Percentiles rank a stretch among this genome's conserved stretches.
These are phyloP conservation scores for Jamesozyma spencerorum DNA, from an alignment of 805 yeast genomes.

Conservation along the genomic window DNA sequence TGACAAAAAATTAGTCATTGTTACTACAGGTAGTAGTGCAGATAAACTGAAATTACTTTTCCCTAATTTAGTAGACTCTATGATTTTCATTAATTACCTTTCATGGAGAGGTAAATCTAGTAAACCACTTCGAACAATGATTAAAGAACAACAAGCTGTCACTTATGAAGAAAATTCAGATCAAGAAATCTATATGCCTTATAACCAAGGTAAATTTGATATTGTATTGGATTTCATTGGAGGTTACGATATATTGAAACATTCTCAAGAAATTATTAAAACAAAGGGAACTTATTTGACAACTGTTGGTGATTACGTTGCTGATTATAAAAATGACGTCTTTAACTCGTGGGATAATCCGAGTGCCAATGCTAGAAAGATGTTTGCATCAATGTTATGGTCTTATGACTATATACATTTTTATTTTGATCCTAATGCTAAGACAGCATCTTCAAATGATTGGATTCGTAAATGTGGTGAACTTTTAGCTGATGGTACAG, in stretches of 20 bases:
- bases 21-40: slow-evolving; percentile 48
- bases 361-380: slow-evolving; percentile 29
- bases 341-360: slow-evolving; percentile 31
- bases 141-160: slow-evolving; percentile 30
- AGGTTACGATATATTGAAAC: slow-evolving; percentile 43
- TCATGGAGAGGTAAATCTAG: slow-evolving; percentile 27
- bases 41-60: slow-evolving; percentile 33
- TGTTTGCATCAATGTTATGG: slow-evolving; percentile 31
- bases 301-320: slow-evolving; percentile 52
- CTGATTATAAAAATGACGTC: slow-evolving; percentile 32
- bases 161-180: slow-evolving; percentile 21
- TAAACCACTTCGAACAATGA: slow-evolving; percentile 25
- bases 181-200: slow-evolving; percentile 17
- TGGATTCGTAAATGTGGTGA: slow-evolving; percentile 38
- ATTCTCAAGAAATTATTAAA: slow-evolving; percentile 36
- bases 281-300: slow-evolving; percentile 47
- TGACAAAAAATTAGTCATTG: slow-evolving; percentile 41
- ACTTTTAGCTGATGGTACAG: slow-evolving; percentile 38
- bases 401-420: slow-evolving; percentile 32
- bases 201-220: slow-evolving; percentile 44
- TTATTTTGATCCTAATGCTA: slow-evolving; percentile 28
- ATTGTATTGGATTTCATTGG: slow-evolving; percentile 66
- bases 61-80: slow-evolving; percentile 33
- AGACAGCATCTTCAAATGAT: slow-evolving; percentile 22
- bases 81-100: slow-evolving; percentile 30